phyloP scores from a whole-genome alignment of 2,329 filamentous ascomycete species.

The Chaetomium sp. region DNA sequence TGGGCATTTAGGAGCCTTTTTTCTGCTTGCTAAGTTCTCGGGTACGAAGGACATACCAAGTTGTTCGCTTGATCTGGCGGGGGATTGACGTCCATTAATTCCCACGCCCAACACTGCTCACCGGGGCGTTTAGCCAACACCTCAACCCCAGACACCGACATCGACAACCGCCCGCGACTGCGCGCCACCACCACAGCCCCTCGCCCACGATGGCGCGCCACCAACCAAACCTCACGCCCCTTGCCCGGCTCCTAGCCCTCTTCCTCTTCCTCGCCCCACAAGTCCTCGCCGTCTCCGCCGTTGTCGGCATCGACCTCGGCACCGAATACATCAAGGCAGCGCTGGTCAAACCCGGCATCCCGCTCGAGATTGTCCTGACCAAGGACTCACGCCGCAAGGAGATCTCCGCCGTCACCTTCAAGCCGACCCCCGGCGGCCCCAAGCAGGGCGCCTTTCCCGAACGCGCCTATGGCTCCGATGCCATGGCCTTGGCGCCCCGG shows the following conservation, averaged over 20 bases:
- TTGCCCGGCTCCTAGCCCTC: conserved; percentile 38
- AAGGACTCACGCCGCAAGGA: conserved; percentile 98
- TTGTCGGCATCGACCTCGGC: conserved; percentile 87
- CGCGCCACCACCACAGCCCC: background rate
- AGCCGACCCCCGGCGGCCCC: conserved; percentile 62
- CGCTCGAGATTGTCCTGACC: conserved; percentile 93
- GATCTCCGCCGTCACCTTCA: conserved; percentile 84
- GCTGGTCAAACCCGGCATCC: conserved; percentile 92
- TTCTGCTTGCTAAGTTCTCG: too few relatives aligned
- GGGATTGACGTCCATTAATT: background rate
- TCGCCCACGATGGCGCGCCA: conserved; percentile 33
- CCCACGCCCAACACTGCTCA: background rate
- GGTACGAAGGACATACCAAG: too few relatives aligned
- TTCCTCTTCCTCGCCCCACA: conserved; percentile 39
- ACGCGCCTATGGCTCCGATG: conserved; percentile 85
- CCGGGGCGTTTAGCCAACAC: too few relatives aligned
- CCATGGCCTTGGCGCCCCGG: conserved; percentile 75
- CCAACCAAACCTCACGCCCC: conserved; percentile 29
- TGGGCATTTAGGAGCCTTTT: too few relatives aligned
- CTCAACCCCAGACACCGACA: background rate
- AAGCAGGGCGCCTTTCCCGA: conserved; percentile 70
- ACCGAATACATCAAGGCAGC: conserved; percentile 96
- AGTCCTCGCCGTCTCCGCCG: conserved; percentile 57
- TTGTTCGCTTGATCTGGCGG: background rate
- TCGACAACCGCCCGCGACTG: background rate